Base-by-base conservation (phyloP, 2,329 filamentous ascomycete species). In the Coniella lustricola region DNA sequence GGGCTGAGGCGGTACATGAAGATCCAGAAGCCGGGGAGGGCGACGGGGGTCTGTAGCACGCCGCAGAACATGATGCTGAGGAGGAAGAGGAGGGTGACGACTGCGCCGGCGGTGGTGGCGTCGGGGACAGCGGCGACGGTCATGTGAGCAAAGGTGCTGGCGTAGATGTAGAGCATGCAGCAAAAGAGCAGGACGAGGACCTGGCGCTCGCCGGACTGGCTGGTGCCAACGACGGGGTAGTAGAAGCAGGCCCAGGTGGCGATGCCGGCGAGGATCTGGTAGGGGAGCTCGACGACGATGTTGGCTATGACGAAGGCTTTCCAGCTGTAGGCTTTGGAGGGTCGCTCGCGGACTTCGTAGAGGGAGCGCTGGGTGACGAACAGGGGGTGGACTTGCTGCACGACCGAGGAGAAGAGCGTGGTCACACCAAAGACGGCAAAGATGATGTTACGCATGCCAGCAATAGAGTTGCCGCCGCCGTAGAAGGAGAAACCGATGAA, bases 401-500 rank as follows among this genome's bases (percentile, higher is more conserved):
- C 77, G 13, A 87, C 66, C 10, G 81, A 78, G 14, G 80, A 78
- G 61, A 90, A 90, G 60, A 90, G 84, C 18, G 83, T 88, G 48
- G 80, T 75, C 44, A 89, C 65, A 79, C 89, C 84, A 67, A 90
- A 90, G 35, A 87, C 79, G 40, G 75, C 74, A 63, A 90, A 90
- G 61, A 90, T 73, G 45, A 86, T 78, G 60, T 85, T 85, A 59
- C 88, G 83, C 56, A 89, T 76, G n/a, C 85, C 85, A 18, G 84
- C 80, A 42, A 77, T 68, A 0, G 78, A 80, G 44, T 72, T 71
- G 7, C 77, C 50, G 4, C 68, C 60, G 3, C 69, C 41, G 66
- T 73, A 87, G 63, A 90, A 87, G 0, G 82, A 84, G 62, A 88
- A 86, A 1, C 85, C 86, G 50, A 90, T 84, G 60, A 90, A 90